Evolutionary conservation across 106 monocot species (phyloP), one percentile per base, ranked within the genome.

Genomic region (Dioscorea alata): DNA sequence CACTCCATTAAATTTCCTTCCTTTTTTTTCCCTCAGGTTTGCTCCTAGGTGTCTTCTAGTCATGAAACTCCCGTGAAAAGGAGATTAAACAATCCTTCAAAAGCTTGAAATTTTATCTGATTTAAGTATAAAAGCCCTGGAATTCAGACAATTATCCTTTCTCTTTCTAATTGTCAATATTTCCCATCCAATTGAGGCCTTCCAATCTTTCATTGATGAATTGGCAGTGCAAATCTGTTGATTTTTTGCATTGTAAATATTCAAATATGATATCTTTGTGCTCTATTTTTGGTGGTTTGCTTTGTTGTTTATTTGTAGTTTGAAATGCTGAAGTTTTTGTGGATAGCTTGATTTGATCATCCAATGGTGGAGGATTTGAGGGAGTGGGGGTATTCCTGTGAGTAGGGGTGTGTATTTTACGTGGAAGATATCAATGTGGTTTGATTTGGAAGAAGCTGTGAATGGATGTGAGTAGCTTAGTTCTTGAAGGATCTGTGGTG

Each of bases 31-130:
- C 50, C 33, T 59, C 15, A 15, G 52, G 24, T 34, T 19, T 66
- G 67, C 48, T 49, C 34, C 23, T 66, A 15, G 57, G 16, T 67
- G 50, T 60, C 72, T 60, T 59, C 73, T 75, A 35, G 76, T 83
- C 83, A 86, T 79, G 86, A 65, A 79, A 64, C 67, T 86, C 83
- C 67, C 83, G 83, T 80, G 86, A 82, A 66, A 69, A 62, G 65
- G 76, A 79, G 76, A 76, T 53, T 10, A 48, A 56, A 54, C 57
- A 42, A 69, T 17, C 49, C 15, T 6, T 28, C 6, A 60, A 14
- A 6, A 49, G 23, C 28, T 42, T 8, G 42, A 42, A 42, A 8
- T 42, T 42, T 42, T 42, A 42, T 42, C 42, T 42, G 42, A 42
- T 42, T 8, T 42, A 8, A 42, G 6, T 42, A 0, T 8, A 42